phyloP scores from a whole-genome alignment of 1,284 basidiomycete genomes.

The Ceraceosorus guamensis region DNA sequence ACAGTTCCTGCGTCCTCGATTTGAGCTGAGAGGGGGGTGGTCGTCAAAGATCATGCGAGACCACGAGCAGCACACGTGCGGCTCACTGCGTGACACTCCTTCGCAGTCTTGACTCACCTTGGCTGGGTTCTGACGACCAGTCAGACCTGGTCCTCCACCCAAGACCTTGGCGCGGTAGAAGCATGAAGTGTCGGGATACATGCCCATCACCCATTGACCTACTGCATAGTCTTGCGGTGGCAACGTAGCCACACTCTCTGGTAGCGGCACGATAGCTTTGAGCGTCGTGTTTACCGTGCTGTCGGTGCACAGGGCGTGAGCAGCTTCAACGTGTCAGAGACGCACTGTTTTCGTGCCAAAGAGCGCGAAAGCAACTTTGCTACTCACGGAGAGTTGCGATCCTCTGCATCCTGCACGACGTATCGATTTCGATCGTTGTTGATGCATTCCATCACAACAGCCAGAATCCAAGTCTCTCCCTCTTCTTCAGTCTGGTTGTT shows the following conservation, averaged over 20 bases:
- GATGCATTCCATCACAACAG: conserved; percentile 28
- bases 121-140: conserved; percentile 12
- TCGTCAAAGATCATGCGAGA: not conserved
- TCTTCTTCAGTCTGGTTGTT: conserved; percentile 15
- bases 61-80: not conserved
- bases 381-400: conserved; percentile 17
- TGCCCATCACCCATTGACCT: conserved; percentile 40
- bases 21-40: not conserved
- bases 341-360: not conserved
- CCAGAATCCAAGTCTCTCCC: conserved; percentile 37
- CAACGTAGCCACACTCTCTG: conserved; percentile 31
- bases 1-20: conserved; percentile 33
- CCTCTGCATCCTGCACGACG: conserved; percentile 30
- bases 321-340: not conserved
- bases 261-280: conserved; percentile 43
- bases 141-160: conserved; percentile 38
- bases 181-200: conserved; percentile 47
- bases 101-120: conserved; percentile 12
- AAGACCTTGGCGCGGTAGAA: conserved; percentile 45
- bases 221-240: conserved; percentile 33
- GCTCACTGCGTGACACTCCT: no score
- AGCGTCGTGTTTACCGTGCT: conserved; percentile 26
- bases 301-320: not conserved
- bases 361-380: no score
- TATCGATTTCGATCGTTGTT: conserved; percentile 29